phyloP scores from a whole-genome alignment of 495 filamentous ascomycete genomes.

The Hyaloscypha bicolor region DNA sequence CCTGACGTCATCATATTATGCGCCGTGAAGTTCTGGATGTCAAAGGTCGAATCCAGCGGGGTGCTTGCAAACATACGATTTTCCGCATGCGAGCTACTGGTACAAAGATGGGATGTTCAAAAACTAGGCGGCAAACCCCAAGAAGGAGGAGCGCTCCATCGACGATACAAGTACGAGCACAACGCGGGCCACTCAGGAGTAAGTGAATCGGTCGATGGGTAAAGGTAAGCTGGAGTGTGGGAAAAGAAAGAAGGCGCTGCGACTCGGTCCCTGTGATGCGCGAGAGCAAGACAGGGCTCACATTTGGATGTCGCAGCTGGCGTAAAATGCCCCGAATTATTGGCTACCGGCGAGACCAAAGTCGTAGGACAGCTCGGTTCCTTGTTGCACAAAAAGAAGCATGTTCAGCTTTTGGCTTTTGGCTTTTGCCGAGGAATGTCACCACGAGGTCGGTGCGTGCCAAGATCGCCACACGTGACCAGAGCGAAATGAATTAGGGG shows the following conservation, averaged over 20 bases:
- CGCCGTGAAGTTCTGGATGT: not conserved
- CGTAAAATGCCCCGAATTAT: not conserved
- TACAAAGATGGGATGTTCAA: not conserved
- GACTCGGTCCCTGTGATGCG: conserved; percentile 1
- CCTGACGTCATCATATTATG: conserved; percentile 4
- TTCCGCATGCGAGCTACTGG: too few relatives aligned
- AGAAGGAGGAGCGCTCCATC: not conserved
- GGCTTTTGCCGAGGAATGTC: too few relatives aligned
- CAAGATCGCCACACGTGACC: too few relatives aligned
- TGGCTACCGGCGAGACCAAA: not conserved
- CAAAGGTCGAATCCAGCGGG: not conserved
- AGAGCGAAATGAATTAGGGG: too few relatives aligned
- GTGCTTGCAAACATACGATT: not conserved
- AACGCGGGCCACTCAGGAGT: not conserved
- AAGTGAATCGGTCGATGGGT: not conserved
- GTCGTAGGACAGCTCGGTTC: too few relatives aligned
- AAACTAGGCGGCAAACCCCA: not conserved
- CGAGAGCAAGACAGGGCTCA: not conserved
- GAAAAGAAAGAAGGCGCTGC: not conserved
- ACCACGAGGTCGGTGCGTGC: too few relatives aligned
- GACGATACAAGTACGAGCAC: not conserved
- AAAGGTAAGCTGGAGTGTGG: not conserved
- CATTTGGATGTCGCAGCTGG: not conserved
- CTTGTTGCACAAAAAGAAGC: too few relatives aligned
- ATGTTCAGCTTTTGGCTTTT: too few relatives aligned